Evolutionary conservation across 441 rosid species (phyloP).

Genomic region (Macaranga tanarius): DNA sequence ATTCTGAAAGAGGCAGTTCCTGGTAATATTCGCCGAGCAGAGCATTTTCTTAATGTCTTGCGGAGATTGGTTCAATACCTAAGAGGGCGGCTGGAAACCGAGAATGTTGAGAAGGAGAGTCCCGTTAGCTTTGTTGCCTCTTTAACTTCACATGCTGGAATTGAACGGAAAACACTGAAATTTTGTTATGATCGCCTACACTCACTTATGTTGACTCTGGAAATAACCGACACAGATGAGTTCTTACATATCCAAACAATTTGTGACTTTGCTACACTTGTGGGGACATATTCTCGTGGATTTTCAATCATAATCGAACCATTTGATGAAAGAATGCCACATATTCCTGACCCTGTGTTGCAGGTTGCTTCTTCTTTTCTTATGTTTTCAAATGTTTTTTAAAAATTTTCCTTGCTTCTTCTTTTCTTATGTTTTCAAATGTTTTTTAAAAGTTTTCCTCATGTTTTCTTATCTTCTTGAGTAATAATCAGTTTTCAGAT

Average conservation of each 20-base stretch:
- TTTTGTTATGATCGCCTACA: slow-evolving; percentile 95
- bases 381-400: neutral
- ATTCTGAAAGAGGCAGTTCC: slow-evolving; percentile 95
- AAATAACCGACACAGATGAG: slow-evolving; percentile 92
- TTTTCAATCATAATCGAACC: slow-evolving; percentile 95
- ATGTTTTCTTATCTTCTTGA: neutral
- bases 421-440: slow-evolving; percentile 2
- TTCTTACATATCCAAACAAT: slow-evolving; percentile 90
- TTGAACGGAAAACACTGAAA: slow-evolving; percentile 85
- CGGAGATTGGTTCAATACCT: slow-evolving; percentile 89
- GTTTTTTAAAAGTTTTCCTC: neutral
- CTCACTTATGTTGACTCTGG: slow-evolving; percentile 87
- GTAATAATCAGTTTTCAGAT: neutral
- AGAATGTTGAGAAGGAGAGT: slow-evolving; percentile 88
- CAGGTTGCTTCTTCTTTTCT: slow-evolving; percentile 52
- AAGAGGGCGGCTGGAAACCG: slow-evolving; percentile 69
- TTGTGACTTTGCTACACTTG: slow-evolving; percentile 94
- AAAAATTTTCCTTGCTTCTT: neutral
- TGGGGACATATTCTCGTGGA: slow-evolving; percentile 84
- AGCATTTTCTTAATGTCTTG: slow-evolving; percentile 84
- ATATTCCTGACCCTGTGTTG: slow-evolving; percentile 91
- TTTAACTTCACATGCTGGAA: slow-evolving; percentile 74
- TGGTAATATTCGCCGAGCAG: slow-evolving; percentile 93
- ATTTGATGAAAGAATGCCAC: slow-evolving; percentile 94
- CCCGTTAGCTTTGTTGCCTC: slow-evolving; percentile 78